Conservation (phyloP, 148 eudicot species). For the Drosera capensis region DNA sequence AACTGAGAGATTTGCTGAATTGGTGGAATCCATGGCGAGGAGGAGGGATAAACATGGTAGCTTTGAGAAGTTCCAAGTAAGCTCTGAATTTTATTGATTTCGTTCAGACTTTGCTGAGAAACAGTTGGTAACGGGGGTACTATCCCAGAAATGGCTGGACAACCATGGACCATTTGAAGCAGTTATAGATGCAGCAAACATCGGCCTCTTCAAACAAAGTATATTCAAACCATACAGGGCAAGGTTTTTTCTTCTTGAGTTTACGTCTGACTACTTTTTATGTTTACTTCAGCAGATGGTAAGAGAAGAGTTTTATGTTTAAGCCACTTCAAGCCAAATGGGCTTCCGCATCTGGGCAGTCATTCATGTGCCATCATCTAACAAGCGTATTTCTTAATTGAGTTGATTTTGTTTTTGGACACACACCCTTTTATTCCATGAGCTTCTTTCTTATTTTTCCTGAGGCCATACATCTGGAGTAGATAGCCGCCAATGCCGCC, state of each 20-base stretch:
- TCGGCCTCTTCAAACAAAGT: conserved; percentile 64
- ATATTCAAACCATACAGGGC: conserved; percentile 58
- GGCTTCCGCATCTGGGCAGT: too few relatives aligned
- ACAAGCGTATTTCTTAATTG: not conserved
- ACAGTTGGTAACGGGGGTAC: not conserved
- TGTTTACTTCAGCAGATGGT: too few relatives aligned
- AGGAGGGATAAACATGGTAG: conserved; percentile 50
- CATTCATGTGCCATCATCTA: too few relatives aligned
- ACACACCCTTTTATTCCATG: not conserved
- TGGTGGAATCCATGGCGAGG: conserved; percentile 67
- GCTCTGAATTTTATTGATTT: conserved; percentile 5
- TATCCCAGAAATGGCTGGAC: conserved; percentile 70
- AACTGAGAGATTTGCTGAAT: conserved; percentile 73
- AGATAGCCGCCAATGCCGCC: not conserved
- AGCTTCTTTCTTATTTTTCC: not conserved
- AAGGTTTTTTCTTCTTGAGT: conserved; percentile 8
- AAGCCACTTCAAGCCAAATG: too few relatives aligned
- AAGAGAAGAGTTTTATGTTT: too few relatives aligned
- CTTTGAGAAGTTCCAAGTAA: conserved; percentile 86
- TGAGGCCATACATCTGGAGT: not conserved
- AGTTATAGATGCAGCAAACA: conserved; percentile 81
- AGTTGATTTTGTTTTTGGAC: not conserved
- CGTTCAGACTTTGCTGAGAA: not conserved
- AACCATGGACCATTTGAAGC: conserved; percentile 91
- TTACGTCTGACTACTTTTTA: too few relatives aligned